Evolutionary conservation across 208 protist genomes (phyloP).

Genomic region (Acanthamoeba royreba): DNA sequence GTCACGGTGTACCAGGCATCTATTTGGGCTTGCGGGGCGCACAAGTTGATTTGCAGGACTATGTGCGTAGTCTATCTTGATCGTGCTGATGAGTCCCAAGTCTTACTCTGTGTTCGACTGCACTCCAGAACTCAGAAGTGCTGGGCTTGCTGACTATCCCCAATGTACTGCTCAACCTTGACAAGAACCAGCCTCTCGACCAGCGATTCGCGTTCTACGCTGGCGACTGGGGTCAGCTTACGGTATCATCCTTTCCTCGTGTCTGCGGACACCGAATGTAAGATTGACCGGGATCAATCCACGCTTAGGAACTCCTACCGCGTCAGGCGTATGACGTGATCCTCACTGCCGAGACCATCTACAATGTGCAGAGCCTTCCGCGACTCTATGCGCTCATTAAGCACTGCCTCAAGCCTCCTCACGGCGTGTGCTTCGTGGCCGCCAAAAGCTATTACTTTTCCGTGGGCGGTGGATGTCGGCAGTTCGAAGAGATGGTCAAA

Average conservation of each 20-base stretch:
- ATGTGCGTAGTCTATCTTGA: background rate
- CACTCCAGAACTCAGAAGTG: constrained; percentile 1
- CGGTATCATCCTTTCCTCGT: background rate
- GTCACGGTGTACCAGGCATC: constrained; percentile 1
- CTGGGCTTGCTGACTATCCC: constrained; percentile 14
- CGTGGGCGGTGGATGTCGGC: constrained; percentile 39
- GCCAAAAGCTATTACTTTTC: constrained; percentile 48
- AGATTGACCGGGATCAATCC: background rate
- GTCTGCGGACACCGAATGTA: background rate
- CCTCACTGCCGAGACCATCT: constrained; percentile 27
- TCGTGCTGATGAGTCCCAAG: background rate
- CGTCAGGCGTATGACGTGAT: constrained; percentile 5
- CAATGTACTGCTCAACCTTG: background rate
- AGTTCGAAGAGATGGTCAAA: constrained; percentile 28
- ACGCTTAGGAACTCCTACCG: background rate
- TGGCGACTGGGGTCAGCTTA: constrained; percentile 8
- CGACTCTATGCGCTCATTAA: constrained; percentile 32
- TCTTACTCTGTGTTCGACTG: too few relatives aligned
- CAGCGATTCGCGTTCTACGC: background rate
- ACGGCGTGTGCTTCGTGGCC: constrained; percentile 39
- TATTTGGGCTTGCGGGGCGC: constrained; percentile 4
- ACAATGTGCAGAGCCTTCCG: constrained; percentile 1
- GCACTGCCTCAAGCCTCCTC: constrained; percentile 4
- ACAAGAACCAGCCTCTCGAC: background rate
- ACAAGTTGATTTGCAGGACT: constrained; percentile 9